Percentiles rank a stretch among this genome's conserved stretches.
Evolutionary conservation across 441 rosid species (phyloP).

Genomic region (Biscutella laevigata): DNA sequence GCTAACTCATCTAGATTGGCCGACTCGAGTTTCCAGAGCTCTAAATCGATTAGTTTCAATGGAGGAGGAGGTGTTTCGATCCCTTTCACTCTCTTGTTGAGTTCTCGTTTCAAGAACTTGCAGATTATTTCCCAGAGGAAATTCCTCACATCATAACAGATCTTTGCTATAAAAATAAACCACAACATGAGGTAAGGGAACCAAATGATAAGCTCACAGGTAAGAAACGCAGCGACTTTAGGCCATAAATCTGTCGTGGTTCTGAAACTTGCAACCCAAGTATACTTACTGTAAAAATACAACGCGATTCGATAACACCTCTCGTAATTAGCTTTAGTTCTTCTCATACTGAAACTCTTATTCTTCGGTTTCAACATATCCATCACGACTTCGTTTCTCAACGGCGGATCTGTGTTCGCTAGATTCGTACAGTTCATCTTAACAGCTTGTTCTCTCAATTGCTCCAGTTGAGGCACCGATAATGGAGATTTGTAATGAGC

Average conservation of each 20-base stretch:
- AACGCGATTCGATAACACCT: not conserved
- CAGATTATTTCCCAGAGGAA: too few species aligned
- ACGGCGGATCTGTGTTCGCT: conserved; percentile 1
- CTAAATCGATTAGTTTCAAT: not conserved
- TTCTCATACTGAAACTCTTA: conserved; percentile 10
- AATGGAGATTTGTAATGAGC: conserved; percentile 15
- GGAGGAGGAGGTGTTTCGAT: not conserved
- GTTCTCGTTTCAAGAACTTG: not conserved
- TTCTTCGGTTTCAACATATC: conserved; percentile 9
- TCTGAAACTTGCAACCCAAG: too few species aligned
- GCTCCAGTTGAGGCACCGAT: not conserved
- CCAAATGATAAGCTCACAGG: not conserved
- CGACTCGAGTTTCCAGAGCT: not conserved
- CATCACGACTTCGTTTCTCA: conserved; percentile 12
- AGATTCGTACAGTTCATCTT: not conserved
- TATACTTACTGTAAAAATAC: too few species aligned
- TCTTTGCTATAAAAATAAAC: too few species aligned
- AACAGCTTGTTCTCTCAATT: not conserved
- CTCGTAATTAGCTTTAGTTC: not conserved
- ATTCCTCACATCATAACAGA: too few species aligned
- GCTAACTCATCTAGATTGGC: not conserved
- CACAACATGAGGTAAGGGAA: not conserved
- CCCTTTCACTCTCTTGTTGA: not conserved
- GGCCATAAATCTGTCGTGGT: not conserved
- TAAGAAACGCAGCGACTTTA: rapidly evolving